phyloP scores from a whole-genome alignment of 192 early-diverging fungal genomes.

The Coemansia sp. region DNA sequence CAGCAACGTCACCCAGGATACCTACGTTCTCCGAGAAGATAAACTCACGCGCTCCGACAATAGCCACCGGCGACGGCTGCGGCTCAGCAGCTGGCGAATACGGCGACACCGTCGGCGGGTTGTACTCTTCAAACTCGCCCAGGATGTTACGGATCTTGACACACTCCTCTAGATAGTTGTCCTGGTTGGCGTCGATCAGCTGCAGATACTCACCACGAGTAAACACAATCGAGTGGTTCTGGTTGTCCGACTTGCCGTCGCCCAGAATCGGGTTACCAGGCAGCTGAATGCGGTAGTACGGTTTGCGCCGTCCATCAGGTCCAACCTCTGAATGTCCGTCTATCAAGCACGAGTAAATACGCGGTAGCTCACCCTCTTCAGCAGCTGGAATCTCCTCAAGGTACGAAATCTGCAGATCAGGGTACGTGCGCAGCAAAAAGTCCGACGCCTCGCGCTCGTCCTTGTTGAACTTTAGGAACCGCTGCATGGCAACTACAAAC shows the following conservation, averaged over 20 bases:
- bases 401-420: slow-evolving; percentile 78
- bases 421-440: slow-evolving; percentile 73
- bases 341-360: slow-evolving; percentile 67
- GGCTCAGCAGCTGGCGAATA: slow-evolving; percentile 66
- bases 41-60: slow-evolving; percentile 83
- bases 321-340: slow-evolving; percentile 72
- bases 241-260: slow-evolving; percentile 90
- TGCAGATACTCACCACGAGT: slow-evolving; percentile 86
- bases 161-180: slow-evolving; percentile 89
- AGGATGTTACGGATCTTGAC: slow-evolving; percentile 85
- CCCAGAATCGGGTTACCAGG: slow-evolving; percentile 88
- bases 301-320: slow-evolving; percentile 73
- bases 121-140: slow-evolving; percentile 81
- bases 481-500: slow-evolving; percentile 83
- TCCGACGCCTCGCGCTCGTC: slow-evolving; percentile 74
- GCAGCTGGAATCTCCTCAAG: slow-evolving; percentile 67
- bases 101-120: slow-evolving; percentile 64
- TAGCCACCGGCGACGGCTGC: slow-evolving; percentile 70
- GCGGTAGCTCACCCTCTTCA: slow-evolving; percentile 62
- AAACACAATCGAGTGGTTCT: slow-evolving; percentile 83
- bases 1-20: slow-evolving; percentile 84
- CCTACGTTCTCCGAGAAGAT: slow-evolving; percentile 86
- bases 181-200: slow-evolving; percentile 87
- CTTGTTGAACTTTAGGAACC: slow-evolving; percentile 74
- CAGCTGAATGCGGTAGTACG: slow-evolving; percentile 72